Conservation (phyloP, 2,329 filamentous ascomycete species). For the Trichoderma semiorbis region DNA sequence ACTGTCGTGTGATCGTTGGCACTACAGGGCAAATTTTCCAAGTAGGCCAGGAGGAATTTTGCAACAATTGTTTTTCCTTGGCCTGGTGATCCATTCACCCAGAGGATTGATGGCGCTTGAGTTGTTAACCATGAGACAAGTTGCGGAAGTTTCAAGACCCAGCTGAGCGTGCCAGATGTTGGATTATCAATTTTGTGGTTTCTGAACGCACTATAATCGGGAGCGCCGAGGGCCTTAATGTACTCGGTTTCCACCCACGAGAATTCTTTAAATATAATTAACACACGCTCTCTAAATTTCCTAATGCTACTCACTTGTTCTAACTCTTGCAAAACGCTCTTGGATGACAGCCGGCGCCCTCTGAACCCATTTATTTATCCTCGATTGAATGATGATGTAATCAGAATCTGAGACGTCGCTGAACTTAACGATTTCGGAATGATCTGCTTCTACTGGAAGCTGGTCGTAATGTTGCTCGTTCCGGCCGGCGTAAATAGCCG, state of each 20-base stretch:
- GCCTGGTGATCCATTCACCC: not conserved
- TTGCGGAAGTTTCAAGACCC: not conserved
- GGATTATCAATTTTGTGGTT: not conserved
- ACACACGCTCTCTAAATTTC: rapidly evolving
- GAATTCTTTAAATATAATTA: not conserved
- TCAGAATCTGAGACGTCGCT: not conserved
- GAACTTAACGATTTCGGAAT: constrained; percentile 28
- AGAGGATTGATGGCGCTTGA: not conserved
- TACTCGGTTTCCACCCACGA: not conserved
- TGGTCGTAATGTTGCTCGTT: constrained; percentile 22
- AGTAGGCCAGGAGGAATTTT: not conserved
- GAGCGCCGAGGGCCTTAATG: not conserved
- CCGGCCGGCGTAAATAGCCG: constrained; percentile 24
- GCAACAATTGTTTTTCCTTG: constrained; percentile 1
- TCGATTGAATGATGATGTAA: not conserved
- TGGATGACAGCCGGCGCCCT: not conserved
- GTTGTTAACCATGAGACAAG: not conserved
- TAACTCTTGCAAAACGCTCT: not conserved
- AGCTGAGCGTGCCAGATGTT: not conserved
- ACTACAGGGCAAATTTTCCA: not conserved
- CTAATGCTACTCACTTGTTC: not conserved
- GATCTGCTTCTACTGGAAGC: constrained; percentile 23
- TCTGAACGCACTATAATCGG: not conserved
- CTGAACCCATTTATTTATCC: not conserved
- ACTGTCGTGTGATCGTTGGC: not conserved